Conservation (phyloP, 164 flowering plant genomes). For the Akebia trifoliata region DNA sequence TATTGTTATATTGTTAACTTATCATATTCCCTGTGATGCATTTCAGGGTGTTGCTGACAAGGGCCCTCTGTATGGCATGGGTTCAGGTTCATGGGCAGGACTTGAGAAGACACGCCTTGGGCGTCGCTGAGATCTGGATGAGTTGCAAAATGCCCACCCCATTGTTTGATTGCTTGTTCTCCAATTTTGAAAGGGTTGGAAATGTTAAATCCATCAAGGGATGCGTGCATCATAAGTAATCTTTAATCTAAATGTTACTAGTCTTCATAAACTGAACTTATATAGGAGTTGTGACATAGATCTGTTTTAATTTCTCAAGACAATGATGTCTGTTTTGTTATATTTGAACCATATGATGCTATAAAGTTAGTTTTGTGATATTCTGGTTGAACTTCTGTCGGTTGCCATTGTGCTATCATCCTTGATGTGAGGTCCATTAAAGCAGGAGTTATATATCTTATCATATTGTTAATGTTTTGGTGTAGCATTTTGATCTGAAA, state of each 20-base stretch:
- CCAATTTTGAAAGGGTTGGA: slow-evolving; percentile 22
- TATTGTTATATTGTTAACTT: neutral
- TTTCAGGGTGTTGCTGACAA: slow-evolving; percentile 63
- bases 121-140: slow-evolving; percentile 48
- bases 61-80: slow-evolving; percentile 56
- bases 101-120: slow-evolving; percentile 54
- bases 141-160: slow-evolving; percentile 2
- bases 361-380: neutral
- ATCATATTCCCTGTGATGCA: slow-evolving; percentile 7
- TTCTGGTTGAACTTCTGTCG: neutral
- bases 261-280: slow-evolving; percentile 18
- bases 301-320: slow-evolving; percentile 14
- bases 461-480: neutral
- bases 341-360: slow-evolving; percentile 8
- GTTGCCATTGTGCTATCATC: neutral
- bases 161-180: slow-evolving; percentile 15
- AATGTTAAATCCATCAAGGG: slow-evolving; percentile 25
- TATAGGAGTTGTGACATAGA: slow-evolving; percentile 12
- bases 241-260: slow-evolving; percentile 25
- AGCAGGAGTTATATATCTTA: neutral
- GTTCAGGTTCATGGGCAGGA: slow-evolving; percentile 67
- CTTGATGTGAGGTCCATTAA: neutral
- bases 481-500: neutral
- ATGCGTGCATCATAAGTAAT: slow-evolving; percentile 28
- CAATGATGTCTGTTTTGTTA: neutral